Evolutionary conservation across 1,284 basidiomycete species (phyloP).

Genomic region (Melampsora larici-populina): DNA sequence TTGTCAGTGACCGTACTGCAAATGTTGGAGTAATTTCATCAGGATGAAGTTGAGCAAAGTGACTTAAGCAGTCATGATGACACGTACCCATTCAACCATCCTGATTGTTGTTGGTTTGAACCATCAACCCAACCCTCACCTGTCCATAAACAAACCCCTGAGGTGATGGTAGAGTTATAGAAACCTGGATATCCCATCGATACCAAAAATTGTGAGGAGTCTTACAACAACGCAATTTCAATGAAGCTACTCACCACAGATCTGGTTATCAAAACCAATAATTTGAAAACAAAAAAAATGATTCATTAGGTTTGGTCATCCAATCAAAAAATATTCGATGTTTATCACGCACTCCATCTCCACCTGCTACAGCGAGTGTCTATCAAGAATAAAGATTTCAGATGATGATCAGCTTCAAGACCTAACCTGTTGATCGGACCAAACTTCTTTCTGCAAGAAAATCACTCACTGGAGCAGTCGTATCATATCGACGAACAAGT

Average conservation of each 20-base stretch:
- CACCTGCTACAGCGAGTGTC: background rate
- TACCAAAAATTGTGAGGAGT: background rate
- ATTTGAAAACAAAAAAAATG: too few species aligned
- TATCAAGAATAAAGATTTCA: background rate
- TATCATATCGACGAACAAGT: conserved; percentile 7
- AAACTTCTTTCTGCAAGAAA: background rate
- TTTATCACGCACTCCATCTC: background rate
- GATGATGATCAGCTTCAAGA: background rate
- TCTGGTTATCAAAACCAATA: too few species aligned
- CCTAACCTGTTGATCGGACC: background rate
- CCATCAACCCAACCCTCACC: background rate
- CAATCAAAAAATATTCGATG: too few species aligned
- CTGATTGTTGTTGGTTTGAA: background rate
- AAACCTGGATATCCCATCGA: too few species aligned
- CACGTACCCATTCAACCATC: conserved; percentile 7
- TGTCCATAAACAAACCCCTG: background rate
- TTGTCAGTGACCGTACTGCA: background rate
- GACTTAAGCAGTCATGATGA: background rate
- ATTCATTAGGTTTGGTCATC: too few species aligned
- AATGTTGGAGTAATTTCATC: background rate
- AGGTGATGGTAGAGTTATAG: background rate
- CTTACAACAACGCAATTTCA: background rate
- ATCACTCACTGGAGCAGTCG: background rate
- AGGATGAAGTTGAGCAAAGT: background rate
- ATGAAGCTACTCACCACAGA: background rate